Conservation (phyloP, 106 monocot genomes). For the Iris macrosiphon region DNA sequence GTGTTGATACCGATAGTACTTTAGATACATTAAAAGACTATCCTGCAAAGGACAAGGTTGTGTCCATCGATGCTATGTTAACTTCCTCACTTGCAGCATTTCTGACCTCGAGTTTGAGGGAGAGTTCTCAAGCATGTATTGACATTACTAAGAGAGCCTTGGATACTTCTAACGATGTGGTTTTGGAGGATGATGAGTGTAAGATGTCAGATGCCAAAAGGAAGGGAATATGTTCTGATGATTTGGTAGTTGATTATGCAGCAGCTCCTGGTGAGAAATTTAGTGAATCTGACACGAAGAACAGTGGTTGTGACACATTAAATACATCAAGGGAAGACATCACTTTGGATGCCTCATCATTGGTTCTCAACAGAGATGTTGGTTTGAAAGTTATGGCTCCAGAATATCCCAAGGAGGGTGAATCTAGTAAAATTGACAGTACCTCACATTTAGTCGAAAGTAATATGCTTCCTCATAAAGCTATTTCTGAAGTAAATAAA, state of each 20-base stretch:
- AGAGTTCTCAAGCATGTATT: slow-evolving; percentile 1
- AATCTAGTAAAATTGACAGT: not conserved
- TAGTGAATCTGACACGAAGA: not conserved
- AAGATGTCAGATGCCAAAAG: slow-evolving; percentile 2
- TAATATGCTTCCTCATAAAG: not conserved
- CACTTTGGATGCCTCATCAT: not conserved
- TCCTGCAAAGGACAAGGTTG: slow-evolving; percentile 5
- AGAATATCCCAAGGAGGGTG: slow-evolving; percentile 12
- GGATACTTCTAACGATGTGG: not conserved
- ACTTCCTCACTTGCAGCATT: slow-evolving; percentile 67
- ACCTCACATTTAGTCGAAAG: not conserved
- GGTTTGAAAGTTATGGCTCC: slow-evolving; percentile 7
- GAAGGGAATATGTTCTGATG: slow-evolving; percentile 4
- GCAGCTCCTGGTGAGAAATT: not conserved
- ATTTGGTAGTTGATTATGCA: not conserved
- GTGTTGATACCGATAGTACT: slow-evolving; percentile 13
- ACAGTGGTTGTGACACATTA: not conserved
- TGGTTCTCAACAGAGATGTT: not conserved
- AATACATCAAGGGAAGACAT: not conserved
- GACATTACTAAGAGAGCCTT: not conserved
- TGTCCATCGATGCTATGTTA: slow-evolving; percentile 51
- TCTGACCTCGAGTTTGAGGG: slow-evolving; percentile 12
- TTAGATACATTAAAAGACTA: slow-evolving; percentile 5
- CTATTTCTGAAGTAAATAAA: not conserved
- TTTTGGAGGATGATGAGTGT: not conserved